Evolutionary conservation across 495 filamentous ascomycete genomes (phyloP).

Genomic region (Penicillium malachiteum): DNA sequence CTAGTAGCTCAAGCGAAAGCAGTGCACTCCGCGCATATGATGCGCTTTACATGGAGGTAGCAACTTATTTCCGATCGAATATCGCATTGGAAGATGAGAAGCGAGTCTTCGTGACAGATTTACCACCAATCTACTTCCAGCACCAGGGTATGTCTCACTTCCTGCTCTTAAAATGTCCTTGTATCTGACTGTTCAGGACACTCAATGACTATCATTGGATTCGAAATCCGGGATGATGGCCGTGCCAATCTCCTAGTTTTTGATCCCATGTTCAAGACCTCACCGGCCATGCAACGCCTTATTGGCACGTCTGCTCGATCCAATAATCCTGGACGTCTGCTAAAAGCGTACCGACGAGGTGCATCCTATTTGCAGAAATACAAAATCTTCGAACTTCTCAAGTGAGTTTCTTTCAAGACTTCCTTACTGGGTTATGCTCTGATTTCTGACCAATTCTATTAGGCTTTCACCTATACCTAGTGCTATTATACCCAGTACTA

Average conservation of each 20-base stretch:
- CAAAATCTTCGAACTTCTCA: slow-evolving; percentile 73
- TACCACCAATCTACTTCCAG: slow-evolving; percentile 90
- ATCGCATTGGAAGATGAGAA: slow-evolving; percentile 31
- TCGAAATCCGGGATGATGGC: slow-evolving; percentile 68
- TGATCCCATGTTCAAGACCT: slow-evolving; percentile 81
- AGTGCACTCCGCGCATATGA: slow-evolving; percentile 48
- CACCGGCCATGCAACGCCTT: slow-evolving; percentile 57
- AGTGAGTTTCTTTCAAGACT: slow-evolving; percentile 47
- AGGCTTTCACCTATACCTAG: too few relatives aligned
- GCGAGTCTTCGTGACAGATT: slow-evolving; percentile 64
- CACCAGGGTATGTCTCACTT: slow-evolving; percentile 56
- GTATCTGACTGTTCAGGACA: slow-evolving; percentile 56
- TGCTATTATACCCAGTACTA: too few relatives aligned
- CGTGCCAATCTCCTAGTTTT: slow-evolving; percentile 76
- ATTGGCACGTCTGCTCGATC: slow-evolving; percentile 45
- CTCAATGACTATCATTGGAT: slow-evolving; percentile 87
- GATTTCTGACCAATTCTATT: too few relatives aligned
- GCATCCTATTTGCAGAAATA: slow-evolving; percentile 66
- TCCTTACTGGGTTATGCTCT: neutral
- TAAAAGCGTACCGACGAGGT: slow-evolving; percentile 72
- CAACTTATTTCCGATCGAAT: slow-evolving; percentile 67
- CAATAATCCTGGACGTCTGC: slow-evolving; percentile 50
- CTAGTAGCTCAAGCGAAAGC: slow-evolving; percentile 45
- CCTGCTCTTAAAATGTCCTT: neutral
- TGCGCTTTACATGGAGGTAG: slow-evolving; percentile 63